A percentile compares a stretch with the other conserved stretches of the same genome.
Evolutionary conservation across 805 yeast genomes (phyloP).

Genomic region (Saitoella complicata): DNA sequence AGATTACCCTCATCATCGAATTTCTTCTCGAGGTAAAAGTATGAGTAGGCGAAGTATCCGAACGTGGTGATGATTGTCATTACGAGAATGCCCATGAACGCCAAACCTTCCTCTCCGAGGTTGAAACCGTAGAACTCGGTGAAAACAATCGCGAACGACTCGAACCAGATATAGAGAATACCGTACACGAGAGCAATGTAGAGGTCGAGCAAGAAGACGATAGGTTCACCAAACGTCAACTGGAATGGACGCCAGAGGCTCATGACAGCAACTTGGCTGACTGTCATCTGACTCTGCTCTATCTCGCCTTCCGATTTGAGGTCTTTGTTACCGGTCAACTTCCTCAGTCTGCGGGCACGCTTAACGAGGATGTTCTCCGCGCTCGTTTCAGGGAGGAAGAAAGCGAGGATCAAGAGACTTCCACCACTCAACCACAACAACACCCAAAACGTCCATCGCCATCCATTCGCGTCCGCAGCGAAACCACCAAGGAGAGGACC

Average conservation of each 20-base stretch:
- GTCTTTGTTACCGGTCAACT: slow-evolving; percentile 30
- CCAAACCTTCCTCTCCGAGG: slow-evolving; percentile 30
- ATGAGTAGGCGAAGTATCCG: slow-evolving; percentile 2
- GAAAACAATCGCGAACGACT: slow-evolving; percentile 45
- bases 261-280: slow-evolving; percentile 11
- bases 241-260: slow-evolving; percentile 25
- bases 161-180: slow-evolving; percentile 39
- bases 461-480: slow-evolving; percentile 30
- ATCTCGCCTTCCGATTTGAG: slow-evolving; percentile 24
- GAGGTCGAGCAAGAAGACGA: slow-evolving; percentile 34
- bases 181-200: slow-evolving; percentile 40
- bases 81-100: slow-evolving; percentile 31
- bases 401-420: slow-evolving; percentile 22
- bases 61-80: slow-evolving; percentile 30
- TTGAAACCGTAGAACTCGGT: slow-evolving; percentile 30
- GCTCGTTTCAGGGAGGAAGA: slow-evolving; percentile 37
- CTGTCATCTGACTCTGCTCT: neutral
- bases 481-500: slow-evolving; percentile 44
- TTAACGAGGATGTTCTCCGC: slow-evolving; percentile 30
- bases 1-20: slow-evolving; percentile 29
- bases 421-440: slow-evolving; percentile 25
- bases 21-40: slow-evolving; percentile 11
- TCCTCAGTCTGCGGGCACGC: slow-evolving; percentile 34
- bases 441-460: slow-evolving; percentile 27
- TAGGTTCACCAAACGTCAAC: slow-evolving; percentile 38